These are phyloP conservation scores for Ramularia endophylla DNA, from an alignment of 2,329 filamentous ascomycete genomes.

Conservation along the genomic window DNA sequence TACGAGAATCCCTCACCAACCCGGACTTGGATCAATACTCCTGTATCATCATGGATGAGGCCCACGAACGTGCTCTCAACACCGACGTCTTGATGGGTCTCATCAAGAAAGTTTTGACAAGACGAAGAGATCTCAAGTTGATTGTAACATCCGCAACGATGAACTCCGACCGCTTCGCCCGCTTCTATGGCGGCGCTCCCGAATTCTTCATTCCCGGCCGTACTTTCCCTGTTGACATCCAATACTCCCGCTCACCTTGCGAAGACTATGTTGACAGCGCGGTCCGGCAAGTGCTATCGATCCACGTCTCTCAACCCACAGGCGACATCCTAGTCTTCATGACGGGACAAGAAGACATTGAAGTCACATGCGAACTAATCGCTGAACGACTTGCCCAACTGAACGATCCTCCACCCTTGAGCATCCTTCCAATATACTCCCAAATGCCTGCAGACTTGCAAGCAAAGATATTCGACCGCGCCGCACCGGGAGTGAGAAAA, in stretches of 20 bases:
- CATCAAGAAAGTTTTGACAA: slow-evolving; percentile 92
- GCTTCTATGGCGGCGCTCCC: slow-evolving; percentile 92
- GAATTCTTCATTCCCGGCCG: slow-evolving; percentile 95
- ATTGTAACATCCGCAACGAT: slow-evolving; percentile 98
- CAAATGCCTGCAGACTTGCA: slow-evolving; percentile 99
- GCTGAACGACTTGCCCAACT: slow-evolving; percentile 80
- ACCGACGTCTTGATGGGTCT: slow-evolving; percentile 96
- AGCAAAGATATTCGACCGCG: slow-evolving; percentile 94
- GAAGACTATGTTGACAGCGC: slow-evolving; percentile 98
- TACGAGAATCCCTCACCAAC: slow-evolving; percentile 89
- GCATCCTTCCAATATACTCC: slow-evolving; percentile 95
- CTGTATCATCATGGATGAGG: slow-evolving; percentile 99
- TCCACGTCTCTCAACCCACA: slow-evolving; percentile 87
- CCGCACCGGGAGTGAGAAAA: slow-evolving; percentile 84
- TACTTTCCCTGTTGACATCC: slow-evolving; percentile 94
- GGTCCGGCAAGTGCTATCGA: slow-evolving; percentile 90
- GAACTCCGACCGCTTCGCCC: slow-evolving; percentile 93
- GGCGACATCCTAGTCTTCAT: slow-evolving; percentile 98
- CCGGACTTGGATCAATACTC: slow-evolving; percentile 92
- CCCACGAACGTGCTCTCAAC: slow-evolving; percentile 92
- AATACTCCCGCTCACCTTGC: slow-evolving; percentile 90
- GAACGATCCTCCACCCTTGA: slow-evolving; percentile 91
- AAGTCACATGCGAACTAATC: slow-evolving; percentile 89
- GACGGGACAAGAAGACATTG: slow-evolving; percentile 98
- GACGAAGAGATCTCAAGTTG: slow-evolving; percentile 84